Conservation (phyloP, 305 asterid species). For the Fraxinus greggii region DNA sequence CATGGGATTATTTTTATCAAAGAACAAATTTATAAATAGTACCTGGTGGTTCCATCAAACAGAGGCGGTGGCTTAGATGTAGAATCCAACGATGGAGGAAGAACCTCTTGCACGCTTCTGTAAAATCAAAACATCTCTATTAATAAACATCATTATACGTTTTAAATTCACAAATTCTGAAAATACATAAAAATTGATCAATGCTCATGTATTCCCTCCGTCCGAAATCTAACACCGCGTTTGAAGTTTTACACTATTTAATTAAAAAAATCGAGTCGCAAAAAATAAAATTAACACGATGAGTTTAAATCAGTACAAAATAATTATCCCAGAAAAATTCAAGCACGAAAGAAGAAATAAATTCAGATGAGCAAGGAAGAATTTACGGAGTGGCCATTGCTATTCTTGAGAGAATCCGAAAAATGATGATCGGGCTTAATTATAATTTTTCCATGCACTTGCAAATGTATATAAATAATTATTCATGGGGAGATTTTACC, state of each 20-base stretch:
- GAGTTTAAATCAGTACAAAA: not conserved
- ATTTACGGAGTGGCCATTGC: slow-evolving; percentile 41
- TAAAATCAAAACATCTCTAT: slow-evolving; percentile 22
- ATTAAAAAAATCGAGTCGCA: not conserved
- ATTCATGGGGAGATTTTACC: not conserved
- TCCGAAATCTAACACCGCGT: not conserved
- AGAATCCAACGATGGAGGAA: slow-evolving; percentile 60
- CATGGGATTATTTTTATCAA: not conserved
- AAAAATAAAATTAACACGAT: not conserved
- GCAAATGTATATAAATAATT: not conserved
- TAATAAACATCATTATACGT: not conserved
- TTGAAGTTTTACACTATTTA: not conserved
- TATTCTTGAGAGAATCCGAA: not conserved
- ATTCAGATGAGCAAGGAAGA: not conserved
- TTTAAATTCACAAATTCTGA: not conserved
- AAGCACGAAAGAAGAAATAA: not conserved
- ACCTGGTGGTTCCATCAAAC: slow-evolving; percentile 82
- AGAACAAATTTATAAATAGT: not conserved
- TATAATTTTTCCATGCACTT: not conserved
- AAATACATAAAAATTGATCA: not conserved
- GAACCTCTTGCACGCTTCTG: slow-evolving; percentile 50
- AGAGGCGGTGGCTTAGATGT: slow-evolving; percentile 67
- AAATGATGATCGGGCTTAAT: not conserved
- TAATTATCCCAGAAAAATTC: not conserved
- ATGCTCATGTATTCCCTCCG: not conserved